Evolutionary conservation across 306 rosid genomes (phyloP), one percentile per base, ranked within the genome.

Genomic region (Geum urbanum): DNA sequence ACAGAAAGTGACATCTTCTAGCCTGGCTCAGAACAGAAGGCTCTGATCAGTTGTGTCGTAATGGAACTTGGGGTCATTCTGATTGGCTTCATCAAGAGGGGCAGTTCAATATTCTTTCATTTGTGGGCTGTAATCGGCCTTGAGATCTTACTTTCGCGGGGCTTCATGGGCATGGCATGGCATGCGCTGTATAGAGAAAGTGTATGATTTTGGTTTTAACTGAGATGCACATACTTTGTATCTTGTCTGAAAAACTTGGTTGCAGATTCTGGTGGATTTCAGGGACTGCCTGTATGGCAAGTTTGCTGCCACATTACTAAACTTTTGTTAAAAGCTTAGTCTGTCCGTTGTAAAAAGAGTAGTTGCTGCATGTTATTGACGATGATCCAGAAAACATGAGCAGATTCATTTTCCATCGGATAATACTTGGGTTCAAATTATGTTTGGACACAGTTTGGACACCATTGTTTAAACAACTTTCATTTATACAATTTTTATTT

Each of bases 31-130:
- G 74, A 69, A 68, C 73, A 80, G 92, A 79, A 88, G 79, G 73
- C 85, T 83, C 69, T 88, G 87, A 90, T 71, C 81, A 72, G 74
- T 66, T 79, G 53, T 72, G 83, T 69, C 49, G 24, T 41, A 12
- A 49, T 70, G 82, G 67, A 79, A 59, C 57, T 63, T 71, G 57
- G 68, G 68, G 81, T 62, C 71, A 62, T 83, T 72, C 57, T 73
- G 71, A 83, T 81, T 73, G 69, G 82, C 81, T 74, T 66, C 60
- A 60, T 77, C 56, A 75, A 47, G 78, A 80, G 81, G 78, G 77
- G 76, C 55, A 81, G 81, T 78, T 71, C 84, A 48, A 68, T 69
- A 85, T 94, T 94, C 96, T 87, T 90, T 87, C 78, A 88, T 85
- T 87, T 81, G 83, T 86, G 91, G 78, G 84, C 80, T 69, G 70